Base-by-base conservation (phyloP, 495 filamentous ascomycete species). In the Cercophora scortea region DNA sequence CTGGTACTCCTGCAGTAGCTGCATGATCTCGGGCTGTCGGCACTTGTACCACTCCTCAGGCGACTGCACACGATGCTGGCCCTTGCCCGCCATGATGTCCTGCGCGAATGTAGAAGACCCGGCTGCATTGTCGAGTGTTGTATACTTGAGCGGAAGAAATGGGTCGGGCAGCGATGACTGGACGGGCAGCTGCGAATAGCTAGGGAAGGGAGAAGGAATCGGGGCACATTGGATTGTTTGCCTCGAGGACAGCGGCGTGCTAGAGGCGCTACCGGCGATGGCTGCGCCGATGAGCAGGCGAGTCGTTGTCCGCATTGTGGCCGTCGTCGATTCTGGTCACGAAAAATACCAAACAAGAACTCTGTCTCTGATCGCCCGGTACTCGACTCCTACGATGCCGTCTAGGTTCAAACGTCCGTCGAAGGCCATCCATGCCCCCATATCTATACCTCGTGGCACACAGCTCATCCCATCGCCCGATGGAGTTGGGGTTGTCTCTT, bases 1-100 rank as follows among this genome's bases (percentile, higher is more conserved):
- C 65, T 79, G 76, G 62, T 79, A 78, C 49, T 80, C 73, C 50
- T 79, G 73, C 18, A 80, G 61, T 59, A 79, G 53, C 56, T 73
- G 69, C 32, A 79, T 10, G 55, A 80, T 75, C 61, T 79, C 74
- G 9, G 75, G 77, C 61, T 75, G 74, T 7, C 72, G 70, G 56
- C 76, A 80, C 47, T 64, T 58, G 61, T 74, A 76, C 74, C 75
- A 79, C 53, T 78, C 69, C 19, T 77, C 71, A 17, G 62, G 61
- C 8, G 72, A 71, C 54, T 67, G 54, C 47, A 78, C 66, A 39
- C 74, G 64, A 56, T 71, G 65, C 55, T 69, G 64, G 2, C 63
- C 72, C 55, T 66, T 66, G 25, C 69, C 68, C 0, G 49, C 42
- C 62, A 67, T 64, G 35, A 72, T 61, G 54, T 76, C 73, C 38